phyloP scores from a whole-genome alignment of 257 asterid species.

The Solanum pimpinellifolium region DNA sequence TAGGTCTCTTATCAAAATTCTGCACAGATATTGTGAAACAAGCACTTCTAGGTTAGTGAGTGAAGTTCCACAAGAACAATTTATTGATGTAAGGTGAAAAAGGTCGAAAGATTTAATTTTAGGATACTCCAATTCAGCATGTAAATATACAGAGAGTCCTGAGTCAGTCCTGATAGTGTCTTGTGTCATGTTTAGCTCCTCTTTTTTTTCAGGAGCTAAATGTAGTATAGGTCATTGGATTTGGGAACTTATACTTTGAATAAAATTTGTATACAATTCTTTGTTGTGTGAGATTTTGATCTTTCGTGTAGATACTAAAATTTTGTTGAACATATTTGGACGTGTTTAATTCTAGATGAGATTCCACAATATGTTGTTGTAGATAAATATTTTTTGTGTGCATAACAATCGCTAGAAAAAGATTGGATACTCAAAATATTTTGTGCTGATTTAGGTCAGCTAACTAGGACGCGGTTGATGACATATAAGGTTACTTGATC shows the following conservation, averaged over 20 bases:
- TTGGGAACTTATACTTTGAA: not conserved
- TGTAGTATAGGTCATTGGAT: not conserved
- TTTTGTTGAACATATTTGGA: no score
- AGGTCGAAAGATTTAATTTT: not conserved
- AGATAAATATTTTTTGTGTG: not conserved
- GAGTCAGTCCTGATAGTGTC: not conserved
- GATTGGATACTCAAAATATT: not conserved
- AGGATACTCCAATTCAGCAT: not conserved
- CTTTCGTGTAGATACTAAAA: not conserved
- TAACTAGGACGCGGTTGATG: not conserved
- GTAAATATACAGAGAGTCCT: not conserved
- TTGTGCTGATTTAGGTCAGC: not conserved
- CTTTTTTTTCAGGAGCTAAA: constrained; percentile 9
- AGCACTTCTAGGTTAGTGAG: constrained; percentile 17
- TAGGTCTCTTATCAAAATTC: constrained; percentile 40
- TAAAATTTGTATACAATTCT: not conserved
- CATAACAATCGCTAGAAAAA: not conserved
- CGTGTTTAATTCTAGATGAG: no score
- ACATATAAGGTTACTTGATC: not conserved
- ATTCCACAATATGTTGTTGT: no score
- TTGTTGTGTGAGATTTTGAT: not conserved
- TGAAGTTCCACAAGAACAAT: constrained; percentile 28
- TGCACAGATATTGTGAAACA: constrained; percentile 45
- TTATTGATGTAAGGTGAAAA: constrained; percentile 32
- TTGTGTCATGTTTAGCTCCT: not conserved